Evolutionary conservation across 352 stramenopile genomes (phyloP), one percentile per base, ranked within the genome.

Genomic region (Phytophthora vignae): DNA sequence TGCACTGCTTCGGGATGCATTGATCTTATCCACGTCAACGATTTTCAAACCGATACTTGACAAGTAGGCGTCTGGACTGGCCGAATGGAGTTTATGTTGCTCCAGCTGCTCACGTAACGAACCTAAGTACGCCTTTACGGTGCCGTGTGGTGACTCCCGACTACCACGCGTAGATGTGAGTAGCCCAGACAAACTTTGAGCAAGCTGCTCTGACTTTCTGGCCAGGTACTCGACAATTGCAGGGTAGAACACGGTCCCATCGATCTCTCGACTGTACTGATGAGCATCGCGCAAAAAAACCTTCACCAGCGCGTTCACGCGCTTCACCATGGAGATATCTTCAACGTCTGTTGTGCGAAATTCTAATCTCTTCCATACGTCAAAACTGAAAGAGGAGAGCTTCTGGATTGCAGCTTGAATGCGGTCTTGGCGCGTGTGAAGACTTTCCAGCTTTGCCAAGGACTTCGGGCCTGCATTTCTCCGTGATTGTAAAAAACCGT

Each of bases 11-110:
- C 67, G 54, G 19, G 60, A 56, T 12, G 49, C 46, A 62, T 74
- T 74, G 19, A 74, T 70, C 64, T 66, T 74, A 38, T 74, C 67
- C 8, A 74, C 55, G 31, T 74, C 67, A 29, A 74, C 56, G 33
- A 74, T 65, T 25, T 62, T 66, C 19, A 74, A 56, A 14, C 61
- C 67, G 11, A 55, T 55, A 6, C 46, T 58, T 36, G 56, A 38
- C 36, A 74, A 19, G 38, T 70, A 69, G 2, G 49, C 21, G 3
- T 66, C 36, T 36, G 40, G 46, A 19, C 5, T 54, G 42, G 46
- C 10, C 14, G 46, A 46, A 71, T 71, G 21, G 1, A 60, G 0
- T 42, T 64, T 56, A 46, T 53, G 46, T 15, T 61, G 54, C 14
- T 57, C 44, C 40, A 74, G 40, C 12, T 62, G 11, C 22, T 66